Evolutionary conservation across 805 yeast genomes (phyloP), one percentile per base, ranked within the genome.

Genomic region (Candida lessepsii): DNA sequence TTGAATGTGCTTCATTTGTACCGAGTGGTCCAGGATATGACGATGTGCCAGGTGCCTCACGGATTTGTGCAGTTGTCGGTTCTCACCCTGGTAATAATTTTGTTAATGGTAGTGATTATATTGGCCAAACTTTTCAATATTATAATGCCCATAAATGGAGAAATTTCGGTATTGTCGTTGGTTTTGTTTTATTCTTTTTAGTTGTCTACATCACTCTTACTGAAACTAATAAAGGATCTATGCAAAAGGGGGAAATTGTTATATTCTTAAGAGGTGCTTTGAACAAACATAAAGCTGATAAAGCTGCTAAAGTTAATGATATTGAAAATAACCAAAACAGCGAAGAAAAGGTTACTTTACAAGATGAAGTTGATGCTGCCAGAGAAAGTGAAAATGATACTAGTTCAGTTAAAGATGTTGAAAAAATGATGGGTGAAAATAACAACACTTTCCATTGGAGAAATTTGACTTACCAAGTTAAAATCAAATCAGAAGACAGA

Each of bases 141-240:
- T 54, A 55, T 15, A 78, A 71, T 52, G 46, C 60, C 15, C 86
- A 87, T 59, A 71, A 75, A 36, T 87, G 96, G 96, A 79, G 95
- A 67, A 84, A 87, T 58, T 71, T 83, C 42, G 96, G 89, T 53
- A 76, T 83, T 44, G 44, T 75, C 44, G 56, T 80, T 53, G 86
- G 75, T 2, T 81, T 70, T 53, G 58, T 70, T 41, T 46, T 67
- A 3, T 72, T 73, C 46, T 71, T 71, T 56, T 47, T 73, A 40
- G 39, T 47, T 26, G 46, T 63, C 20, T 64, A 66, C 51, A 52
- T 65, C 27, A 35, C 48, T 2, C 58, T 65, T 42, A 61, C 65
- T 27, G 71, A 65, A 48, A 41, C 47, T 24, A 65, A 65, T 50
- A 62, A 63, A 49, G 70, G 70, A 49, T 61, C 70, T 9, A 64